phyloP scores from a whole-genome alignment of 768 basidiomycete genomes.

The Serendipita vermifera region DNA sequence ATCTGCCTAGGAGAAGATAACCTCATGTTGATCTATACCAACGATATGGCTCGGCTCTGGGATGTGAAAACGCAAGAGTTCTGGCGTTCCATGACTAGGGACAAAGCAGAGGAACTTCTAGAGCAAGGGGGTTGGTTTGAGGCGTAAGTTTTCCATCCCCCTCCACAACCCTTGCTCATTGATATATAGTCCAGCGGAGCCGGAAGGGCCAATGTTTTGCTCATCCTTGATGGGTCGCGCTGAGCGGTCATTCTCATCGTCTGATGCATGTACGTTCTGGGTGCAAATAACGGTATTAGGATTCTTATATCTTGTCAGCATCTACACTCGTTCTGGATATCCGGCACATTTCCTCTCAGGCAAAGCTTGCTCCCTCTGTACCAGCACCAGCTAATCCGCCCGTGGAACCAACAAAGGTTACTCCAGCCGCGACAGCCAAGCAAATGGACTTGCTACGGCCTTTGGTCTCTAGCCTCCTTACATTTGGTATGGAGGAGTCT shows the following conservation, averaged over 20 bases:
- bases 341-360: neutral
- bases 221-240: conserved; percentile 9
- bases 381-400: neutral
- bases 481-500: conserved; percentile 53
- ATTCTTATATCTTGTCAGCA: conserved; percentile 15
- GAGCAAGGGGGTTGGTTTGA: conserved; percentile 59
- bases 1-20: conserved; percentile 58
- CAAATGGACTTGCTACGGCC: conserved; percentile 44
- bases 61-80: conserved; percentile 73
- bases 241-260: neutral
- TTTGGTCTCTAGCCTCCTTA: conserved; percentile 51
- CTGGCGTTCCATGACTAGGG: conserved; percentile 62
- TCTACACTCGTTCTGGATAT: conserved; percentile 23
- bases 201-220: conserved; percentile 4
- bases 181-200: conserved; percentile 10
- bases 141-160: conserved; percentile 33
- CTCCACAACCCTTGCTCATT: too few relatives aligned
- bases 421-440: conserved; percentile 19
- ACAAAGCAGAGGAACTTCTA: conserved; percentile 66
- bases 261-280: neutral
- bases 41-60: conserved; percentile 75
- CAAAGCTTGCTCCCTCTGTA: conserved; percentile 10
- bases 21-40: conserved; percentile 60
- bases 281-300: neutral
- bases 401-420: neutral